Evolutionary conservation across 148 eudicot species (phyloP), one percentile per base, ranked within the genome.

Genomic region (Talinum fruticosum): DNA sequence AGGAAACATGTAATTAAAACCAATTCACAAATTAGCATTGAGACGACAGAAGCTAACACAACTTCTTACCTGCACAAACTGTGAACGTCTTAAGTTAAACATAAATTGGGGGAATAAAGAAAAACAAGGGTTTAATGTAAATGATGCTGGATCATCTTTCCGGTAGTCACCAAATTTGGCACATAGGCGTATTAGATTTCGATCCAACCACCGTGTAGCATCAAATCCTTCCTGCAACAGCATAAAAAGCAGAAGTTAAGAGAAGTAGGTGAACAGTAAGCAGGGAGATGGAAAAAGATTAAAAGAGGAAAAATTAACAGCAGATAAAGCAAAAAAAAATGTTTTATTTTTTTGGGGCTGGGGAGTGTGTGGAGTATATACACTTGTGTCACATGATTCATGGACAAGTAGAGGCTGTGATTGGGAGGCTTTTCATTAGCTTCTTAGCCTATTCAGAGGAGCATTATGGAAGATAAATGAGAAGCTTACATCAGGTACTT

Each of bases 181-280:
- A 76, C 97, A 95, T 68, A 95, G 85, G 51, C 97, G 97, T 81
- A 95, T 95, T 51, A 95, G 84, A 75, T 86, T 95, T 57, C 99
- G 84, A 85, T 95, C 99, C 87, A 95, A 84, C 99, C 99, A 95
- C 83, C 96, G 83, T 41, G 96, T 95, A 51, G 99, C 88, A 89
- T 95, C 99, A 82, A 95, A 95, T 26, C 94, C 91, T 80, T 92
- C 99, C 99, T 95, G 90, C 80, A 86, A 57, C 4, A 2, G 5
- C 2, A 62, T 28, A 28, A 62, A 5, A 8, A 28, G 33, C 14
- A 59, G 28, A 26, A 24, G 66, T 26, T n/a, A 62, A 62, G 33
- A 33, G 10, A 62, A 33, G 34, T 38, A 59, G 71, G 61, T 2
- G 5, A 1, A 6, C 29, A 59, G 23, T 51, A 51, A 18, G 5